Percentiles rank a stretch among this genome's conserved stretches.
phyloP scores from a whole-genome alignment of 2,329 filamentous ascomycete genomes.

The Teratosphaeria destructans region DNA sequence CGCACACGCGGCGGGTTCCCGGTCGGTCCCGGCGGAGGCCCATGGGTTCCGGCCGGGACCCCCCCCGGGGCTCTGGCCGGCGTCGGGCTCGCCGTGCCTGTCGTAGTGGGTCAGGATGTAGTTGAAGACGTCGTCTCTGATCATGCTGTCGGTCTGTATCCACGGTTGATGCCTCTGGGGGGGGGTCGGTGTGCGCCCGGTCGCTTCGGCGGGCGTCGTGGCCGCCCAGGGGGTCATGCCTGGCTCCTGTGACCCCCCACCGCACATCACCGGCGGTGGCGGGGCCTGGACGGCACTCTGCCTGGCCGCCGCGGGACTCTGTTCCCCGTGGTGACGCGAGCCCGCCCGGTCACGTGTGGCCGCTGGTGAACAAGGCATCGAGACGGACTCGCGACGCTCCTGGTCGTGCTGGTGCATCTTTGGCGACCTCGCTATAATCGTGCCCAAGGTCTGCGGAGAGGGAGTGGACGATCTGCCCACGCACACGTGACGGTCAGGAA shows the following conservation, averaged over 20 bases:
- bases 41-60: slow-evolving; percentile 3
- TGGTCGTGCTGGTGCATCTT: slow-evolving; percentile 5
- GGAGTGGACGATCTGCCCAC: background rate
- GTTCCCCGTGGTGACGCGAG: slow-evolving; percentile 8
- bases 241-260: slow-evolving; percentile 14
- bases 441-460: background rate
- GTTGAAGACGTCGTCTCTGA: slow-evolving; percentile 28
- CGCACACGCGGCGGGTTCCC: slow-evolving; percentile 26
- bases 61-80: background rate
- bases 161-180: slow-evolving; percentile 3
- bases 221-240: slow-evolving; percentile 9
- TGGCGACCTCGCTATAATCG: background rate
- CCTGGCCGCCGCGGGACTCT: slow-evolving; percentile 7
- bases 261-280: slow-evolving; percentile 13
- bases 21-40: slow-evolving; percentile 11
- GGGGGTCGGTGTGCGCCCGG: background rate
- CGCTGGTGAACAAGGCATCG: slow-evolving; percentile 5
- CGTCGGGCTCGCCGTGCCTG: background rate
- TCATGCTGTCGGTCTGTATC: slow-evolving; percentile 14
- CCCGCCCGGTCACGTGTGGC: slow-evolving; percentile 2
- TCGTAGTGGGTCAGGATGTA: slow-evolving; percentile 18
- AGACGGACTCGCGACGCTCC: slow-evolving; percentile 3
- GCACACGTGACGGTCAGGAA: slow-evolving; percentile 3
- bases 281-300: slow-evolving; percentile 5
- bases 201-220: background rate